Base-by-base conservation (phyloP, 1,284 basidiomycete species). In the Leccinum angustisporum region DNA sequence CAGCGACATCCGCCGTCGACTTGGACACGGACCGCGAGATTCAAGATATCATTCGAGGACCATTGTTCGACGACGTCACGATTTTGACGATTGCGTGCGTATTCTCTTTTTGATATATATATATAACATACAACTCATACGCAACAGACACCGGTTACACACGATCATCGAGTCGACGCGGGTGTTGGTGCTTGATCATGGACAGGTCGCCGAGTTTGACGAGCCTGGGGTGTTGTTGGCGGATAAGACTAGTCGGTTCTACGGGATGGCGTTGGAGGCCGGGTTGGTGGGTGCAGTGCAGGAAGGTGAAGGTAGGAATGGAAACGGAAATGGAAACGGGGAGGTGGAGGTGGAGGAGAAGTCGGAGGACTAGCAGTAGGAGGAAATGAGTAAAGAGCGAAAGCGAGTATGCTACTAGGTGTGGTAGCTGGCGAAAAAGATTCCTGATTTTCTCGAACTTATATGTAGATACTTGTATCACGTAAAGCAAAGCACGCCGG, bases 121-220 rank as follows among this genome's bases (percentile, higher is more conserved):
- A 8, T 14, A 13, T 8, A 25, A 48, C 11, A 25, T 25, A 25
- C 8, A 3, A 51, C 16, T 51, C 27, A 31, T 6, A 1, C 2
- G 4, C n/a, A 7, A 65, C 67, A 92, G 92, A 21, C 94, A 95
- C 74, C 86, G 94, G 1, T 79, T 97, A 60, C 94, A 96, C 72
- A 97, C 95, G 4, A 96, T 98, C 69, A 85, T 97, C 62, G 89
- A 95, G 68, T 94, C 88, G 46, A 89, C 92, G 66, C 85, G 88
- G 38, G 87, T 98, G 11, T 76, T 97, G 31, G 95, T 97, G 13
- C 85, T 98, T 76, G 87, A 90, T 65, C 79, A 87, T 18, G 95
- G 95, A 14, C 78, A 78, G 66, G 88, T 76, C 3, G 67, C 69
- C 6, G 72, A 73, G 40, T 70, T 75, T 46, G 72, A 75, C 9